A percentile compares a stretch with the other conserved stretches of the same genome.
phyloP scores from a whole-genome alignment of 164 flowering plant species.

The Dillenia turbinata region DNA sequence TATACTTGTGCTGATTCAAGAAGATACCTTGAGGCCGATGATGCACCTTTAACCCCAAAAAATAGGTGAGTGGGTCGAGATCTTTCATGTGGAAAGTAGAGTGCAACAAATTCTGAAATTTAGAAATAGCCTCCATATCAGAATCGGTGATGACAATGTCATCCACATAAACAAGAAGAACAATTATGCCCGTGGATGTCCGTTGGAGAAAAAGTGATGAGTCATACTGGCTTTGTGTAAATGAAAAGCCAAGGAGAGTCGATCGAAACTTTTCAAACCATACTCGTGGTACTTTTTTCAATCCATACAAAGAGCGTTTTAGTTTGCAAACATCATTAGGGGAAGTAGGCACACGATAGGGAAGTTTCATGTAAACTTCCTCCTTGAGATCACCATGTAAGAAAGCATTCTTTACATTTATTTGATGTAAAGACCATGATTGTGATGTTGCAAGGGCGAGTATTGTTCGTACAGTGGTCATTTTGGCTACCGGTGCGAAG shows the following conservation, averaged over 20 bases:
- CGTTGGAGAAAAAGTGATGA: constrained; percentile 1
- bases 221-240: constrained; percentile 1
- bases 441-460: background rate
- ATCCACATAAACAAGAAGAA: constrained; percentile 5
- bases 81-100: background rate
- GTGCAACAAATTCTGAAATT: background rate
- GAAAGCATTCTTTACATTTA: constrained; percentile 1
- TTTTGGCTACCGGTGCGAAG: no score
- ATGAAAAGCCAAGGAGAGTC: background rate
- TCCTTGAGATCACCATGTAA: constrained; percentile 1
- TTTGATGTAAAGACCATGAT: background rate
- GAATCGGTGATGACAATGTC: background rate
- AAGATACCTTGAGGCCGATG: background rate
- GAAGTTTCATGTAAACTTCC: background rate
- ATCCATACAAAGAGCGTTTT: no score
- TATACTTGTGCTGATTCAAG: background rate
- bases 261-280: constrained; percentile 7
- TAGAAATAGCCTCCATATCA: background rate
- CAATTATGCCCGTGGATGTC: background rate
- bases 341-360: background rate
- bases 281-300: no score
- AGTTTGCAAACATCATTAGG: background rate
- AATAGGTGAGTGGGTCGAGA: background rate
- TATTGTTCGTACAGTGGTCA: constrained; percentile 5
- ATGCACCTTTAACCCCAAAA: background rate